Evolutionary conservation across 179 eudicot genomes (phyloP).

Genomic region (Silene coronaria): DNA sequence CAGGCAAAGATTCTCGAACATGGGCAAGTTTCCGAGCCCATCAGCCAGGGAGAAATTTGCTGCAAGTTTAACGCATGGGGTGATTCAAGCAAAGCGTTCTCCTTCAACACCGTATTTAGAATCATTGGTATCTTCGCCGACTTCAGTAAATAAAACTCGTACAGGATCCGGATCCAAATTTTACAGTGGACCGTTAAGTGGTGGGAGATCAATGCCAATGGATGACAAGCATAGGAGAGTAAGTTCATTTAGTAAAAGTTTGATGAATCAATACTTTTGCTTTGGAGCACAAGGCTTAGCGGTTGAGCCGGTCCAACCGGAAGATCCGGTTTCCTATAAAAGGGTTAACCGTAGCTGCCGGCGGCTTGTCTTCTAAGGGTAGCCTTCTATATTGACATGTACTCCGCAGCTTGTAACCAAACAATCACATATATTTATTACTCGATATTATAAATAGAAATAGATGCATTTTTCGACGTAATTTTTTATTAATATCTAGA

Average conservation of each 20-base stretch:
- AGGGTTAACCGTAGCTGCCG: constrained; percentile 27
- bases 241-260: constrained; percentile 45
- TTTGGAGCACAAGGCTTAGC: constrained; percentile 78
- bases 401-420: background rate
- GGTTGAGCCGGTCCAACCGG: constrained; percentile 26
- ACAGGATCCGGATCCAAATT: constrained; percentile 32
- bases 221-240: constrained; percentile 28
- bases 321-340: constrained; percentile 31
- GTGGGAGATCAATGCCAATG: constrained; percentile 20
- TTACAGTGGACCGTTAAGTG: constrained; percentile 32
- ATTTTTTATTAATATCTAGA: background rate
- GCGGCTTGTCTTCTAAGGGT: constrained; percentile 30
- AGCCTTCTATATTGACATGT: background rate
- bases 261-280: constrained; percentile 76
- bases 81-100: constrained; percentile 43
- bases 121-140: constrained; percentile 43
- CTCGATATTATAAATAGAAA: background rate
- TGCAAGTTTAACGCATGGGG: constrained; percentile 58
- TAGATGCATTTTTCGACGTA: background rate
- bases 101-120: constrained; percentile 45
- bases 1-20: constrained; percentile 42
- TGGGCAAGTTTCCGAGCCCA: constrained; percentile 41
- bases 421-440: background rate
- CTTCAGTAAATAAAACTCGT: constrained; percentile 18
- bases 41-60: constrained; percentile 50